Evolutionary conservation across 164 flowering plant genomes (phyloP).

Genomic region (Vitis labrusca): DNA sequence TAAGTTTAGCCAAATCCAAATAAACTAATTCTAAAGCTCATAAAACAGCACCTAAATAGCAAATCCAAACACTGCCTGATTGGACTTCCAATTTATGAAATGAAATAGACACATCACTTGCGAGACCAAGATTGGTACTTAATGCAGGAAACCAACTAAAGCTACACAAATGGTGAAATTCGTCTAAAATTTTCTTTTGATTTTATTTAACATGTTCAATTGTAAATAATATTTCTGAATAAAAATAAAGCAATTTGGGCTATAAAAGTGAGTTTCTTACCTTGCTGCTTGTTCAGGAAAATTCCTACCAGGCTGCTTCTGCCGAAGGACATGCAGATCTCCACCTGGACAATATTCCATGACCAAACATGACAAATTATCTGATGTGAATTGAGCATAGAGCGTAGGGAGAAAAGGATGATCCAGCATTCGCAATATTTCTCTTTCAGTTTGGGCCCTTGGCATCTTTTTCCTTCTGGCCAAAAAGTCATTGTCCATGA

Average conservation of each 20-base stretch:
- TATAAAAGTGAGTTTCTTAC: conserved; percentile 21
- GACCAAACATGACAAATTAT: conserved; percentile 72
- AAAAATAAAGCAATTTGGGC: background rate
- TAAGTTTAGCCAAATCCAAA: too few species aligned
- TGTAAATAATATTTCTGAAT: background rate
- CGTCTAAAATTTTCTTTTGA: background rate
- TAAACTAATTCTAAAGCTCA: too few species aligned
- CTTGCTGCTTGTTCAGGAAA: conserved; percentile 78
- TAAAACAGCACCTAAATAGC: too few species aligned
- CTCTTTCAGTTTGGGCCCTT: conserved; percentile 82
- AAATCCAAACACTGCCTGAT: too few species aligned
- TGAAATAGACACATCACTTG: too few species aligned
- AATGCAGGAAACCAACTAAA: background rate
- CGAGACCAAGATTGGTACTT: too few species aligned
- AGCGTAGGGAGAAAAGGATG: conserved; percentile 89
- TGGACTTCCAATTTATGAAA: too few species aligned
- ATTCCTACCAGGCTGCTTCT: conserved; percentile 65
- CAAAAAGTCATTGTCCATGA: conserved; percentile 83
- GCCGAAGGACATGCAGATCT: conserved; percentile 81
- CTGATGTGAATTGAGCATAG: conserved; percentile 60
- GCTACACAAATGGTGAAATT: background rate
- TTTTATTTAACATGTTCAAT: background rate
- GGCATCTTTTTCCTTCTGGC: conserved; percentile 72
- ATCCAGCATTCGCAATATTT: conserved; percentile 70
- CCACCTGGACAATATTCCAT: conserved; percentile 95